Percentiles rank a stretch among this genome's conserved stretches.
Conservation (phyloP, 2,329 filamentous ascomycete species). For the Rosellinia necatrix region DNA sequence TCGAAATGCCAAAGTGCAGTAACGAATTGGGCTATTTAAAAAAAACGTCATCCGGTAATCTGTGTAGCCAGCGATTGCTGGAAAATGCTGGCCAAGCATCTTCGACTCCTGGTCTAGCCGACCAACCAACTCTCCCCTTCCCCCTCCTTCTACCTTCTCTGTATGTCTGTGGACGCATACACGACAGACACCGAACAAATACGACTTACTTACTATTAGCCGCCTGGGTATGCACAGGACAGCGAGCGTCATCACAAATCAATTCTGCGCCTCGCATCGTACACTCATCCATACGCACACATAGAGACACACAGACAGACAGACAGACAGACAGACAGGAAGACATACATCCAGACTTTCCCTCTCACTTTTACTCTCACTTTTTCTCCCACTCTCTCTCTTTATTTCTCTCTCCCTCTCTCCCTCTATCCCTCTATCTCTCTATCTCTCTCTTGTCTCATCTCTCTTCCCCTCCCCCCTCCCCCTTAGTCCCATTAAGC, state of each 20-base stretch:
- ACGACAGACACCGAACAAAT: not conserved
- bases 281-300: not conserved
- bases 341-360: no score
- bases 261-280: not conserved
- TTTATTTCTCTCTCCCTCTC: not conserved
- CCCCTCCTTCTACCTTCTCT: not conserved
- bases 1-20: constrained; percentile 1
- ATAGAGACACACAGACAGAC: no score
- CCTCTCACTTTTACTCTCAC: not conserved
- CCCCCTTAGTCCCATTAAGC: no score
- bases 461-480: no score
- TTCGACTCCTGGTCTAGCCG: no score
- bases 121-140: not conserved
- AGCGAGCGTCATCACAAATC: not conserved
- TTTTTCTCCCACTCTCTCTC: not conserved
- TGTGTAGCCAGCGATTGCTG: constrained; percentile 3
- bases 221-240: no score
- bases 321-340: no score
- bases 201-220: no score
- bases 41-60: constrained; percentile 29
- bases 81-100: constrained; percentile 5
- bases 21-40: constrained; percentile 3
- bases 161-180: not conserved
- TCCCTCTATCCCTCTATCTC: no score
- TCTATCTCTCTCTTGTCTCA: no score